phyloP scores from a whole-genome alignment of 768 basidiomycete species.

The Boletus fagicola region DNA sequence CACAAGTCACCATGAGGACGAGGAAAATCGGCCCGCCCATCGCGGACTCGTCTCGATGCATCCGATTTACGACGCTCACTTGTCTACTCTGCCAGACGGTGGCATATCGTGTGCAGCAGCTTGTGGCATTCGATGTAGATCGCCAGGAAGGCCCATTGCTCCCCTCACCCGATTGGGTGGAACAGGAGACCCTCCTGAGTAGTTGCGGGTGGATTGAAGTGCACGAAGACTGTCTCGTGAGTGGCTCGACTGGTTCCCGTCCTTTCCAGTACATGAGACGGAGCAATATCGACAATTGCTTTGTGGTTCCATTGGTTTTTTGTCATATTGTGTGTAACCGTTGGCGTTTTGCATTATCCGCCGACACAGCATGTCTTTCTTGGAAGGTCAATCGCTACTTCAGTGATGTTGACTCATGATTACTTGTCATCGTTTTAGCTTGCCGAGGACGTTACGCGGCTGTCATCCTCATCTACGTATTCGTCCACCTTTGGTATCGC shows the following conservation, averaged over 20 bases:
- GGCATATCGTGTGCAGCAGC: slow-evolving; percentile 69
- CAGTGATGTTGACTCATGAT: slow-evolving; percentile 19
- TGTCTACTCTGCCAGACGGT: slow-evolving; percentile 66
- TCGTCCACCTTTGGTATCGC: slow-evolving; percentile 47
- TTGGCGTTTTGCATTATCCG: slow-evolving; percentile 9
- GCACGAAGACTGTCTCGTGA: slow-evolving; percentile 62
- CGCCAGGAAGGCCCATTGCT: slow-evolving; percentile 62
- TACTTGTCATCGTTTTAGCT: slow-evolving; percentile 21
- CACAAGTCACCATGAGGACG: slow-evolving; percentile 67
- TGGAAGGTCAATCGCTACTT: background rate
- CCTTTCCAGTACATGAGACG: background rate
- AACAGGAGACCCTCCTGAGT: slow-evolving; percentile 68
- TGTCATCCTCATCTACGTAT: slow-evolving; percentile 42
- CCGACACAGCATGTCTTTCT: slow-evolving; percentile 8
- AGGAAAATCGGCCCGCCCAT: slow-evolving; percentile 46
- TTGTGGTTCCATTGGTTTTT: slow-evolving; percentile 2
- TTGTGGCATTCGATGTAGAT: slow-evolving; percentile 55
- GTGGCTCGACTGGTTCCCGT: slow-evolving; percentile 30
- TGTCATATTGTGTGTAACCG: slow-evolving; percentile 1
- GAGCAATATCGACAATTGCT: background rate
- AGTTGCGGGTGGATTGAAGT: slow-evolving; percentile 73
- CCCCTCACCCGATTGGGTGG: slow-evolving; percentile 75
- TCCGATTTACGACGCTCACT: slow-evolving; percentile 61
- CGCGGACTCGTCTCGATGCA: slow-evolving; percentile 46
- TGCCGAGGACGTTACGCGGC: slow-evolving; percentile 22